These are phyloP conservation scores for Trypanosoma melophagium DNA, from an alignment of 208 protist genomes.

Conservation along the genomic window DNA sequence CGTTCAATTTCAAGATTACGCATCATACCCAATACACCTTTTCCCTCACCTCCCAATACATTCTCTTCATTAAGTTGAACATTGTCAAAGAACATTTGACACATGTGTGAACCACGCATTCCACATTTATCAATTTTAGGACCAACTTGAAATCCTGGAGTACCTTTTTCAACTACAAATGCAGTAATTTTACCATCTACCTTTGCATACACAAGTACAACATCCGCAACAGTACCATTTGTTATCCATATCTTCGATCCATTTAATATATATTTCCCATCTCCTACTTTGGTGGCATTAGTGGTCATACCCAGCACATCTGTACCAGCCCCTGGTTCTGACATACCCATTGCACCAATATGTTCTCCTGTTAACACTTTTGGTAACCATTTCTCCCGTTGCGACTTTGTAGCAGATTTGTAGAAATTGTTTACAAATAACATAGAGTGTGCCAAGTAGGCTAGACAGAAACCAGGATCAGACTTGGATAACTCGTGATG, in stretches of 20 bases:
- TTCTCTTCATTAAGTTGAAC: slow-evolving; percentile 65
- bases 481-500: slow-evolving; percentile 83
- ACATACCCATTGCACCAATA: slow-evolving; percentile 96
- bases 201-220: slow-evolving; percentile 96
- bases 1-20: slow-evolving; percentile 83
- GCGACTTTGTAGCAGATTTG: slow-evolving; percentile 76
- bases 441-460: slow-evolving; percentile 80
- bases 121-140: slow-evolving; percentile 82
- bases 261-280: slow-evolving; percentile 88
- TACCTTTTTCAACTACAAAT: slow-evolving; percentile 62
- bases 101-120: slow-evolving; percentile 82
- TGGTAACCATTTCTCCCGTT: slow-evolving; percentile 90
- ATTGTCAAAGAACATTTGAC: slow-evolving; percentile 73
- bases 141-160: slow-evolving; percentile 60
- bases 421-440: slow-evolving; percentile 88
- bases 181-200: slow-evolving; percentile 82
- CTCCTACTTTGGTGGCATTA: slow-evolving; percentile 72
- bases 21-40: slow-evolving; percentile 80
- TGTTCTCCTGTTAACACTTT: slow-evolving; percentile 94
- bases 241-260: slow-evolving; percentile 98
- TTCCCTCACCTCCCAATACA: slow-evolving; percentile 60
- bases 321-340: slow-evolving; percentile 90
- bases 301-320: slow-evolving; percentile 96
- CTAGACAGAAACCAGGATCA: slow-evolving; percentile 77
- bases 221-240: slow-evolving; percentile 95